Evolutionary conservation across 2,329 filamentous ascomycete genomes (phyloP).

Genomic region (Sclerotinia subarctica): DNA sequence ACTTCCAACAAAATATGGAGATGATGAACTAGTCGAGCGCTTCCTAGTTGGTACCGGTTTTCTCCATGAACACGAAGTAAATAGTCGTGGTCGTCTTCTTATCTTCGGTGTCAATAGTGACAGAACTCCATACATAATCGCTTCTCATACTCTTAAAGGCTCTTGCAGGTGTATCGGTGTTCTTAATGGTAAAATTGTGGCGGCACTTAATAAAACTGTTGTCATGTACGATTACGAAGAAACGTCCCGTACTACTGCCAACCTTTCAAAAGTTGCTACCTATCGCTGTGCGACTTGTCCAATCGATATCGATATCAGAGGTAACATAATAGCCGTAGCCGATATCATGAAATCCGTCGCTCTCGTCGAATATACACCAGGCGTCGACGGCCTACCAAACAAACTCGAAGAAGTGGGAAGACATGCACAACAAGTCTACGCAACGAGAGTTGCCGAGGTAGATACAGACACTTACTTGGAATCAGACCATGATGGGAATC

Average conservation of each 20-base stretch:
- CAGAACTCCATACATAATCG: constrained; percentile 68
- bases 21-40: constrained; percentile 61
- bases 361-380: constrained; percentile 67
- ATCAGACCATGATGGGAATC: constrained; percentile 82
- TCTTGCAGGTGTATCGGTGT: constrained; percentile 77
- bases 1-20: constrained; percentile 57
- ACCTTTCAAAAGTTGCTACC: constrained; percentile 67
- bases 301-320: constrained; percentile 72
- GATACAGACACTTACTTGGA: constrained; percentile 74
- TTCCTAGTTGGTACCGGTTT: constrained; percentile 92
- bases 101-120: constrained; percentile 79
- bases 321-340: constrained; percentile 74
- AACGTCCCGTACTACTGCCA: constrained; percentile 52
- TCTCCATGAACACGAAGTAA: constrained; percentile 49
- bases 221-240: constrained; percentile 56
- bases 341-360: constrained; percentile 93
- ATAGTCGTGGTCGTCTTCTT: constrained; percentile 72
- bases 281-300: constrained; percentile 83
- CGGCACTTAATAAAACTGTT: constrained; percentile 85
- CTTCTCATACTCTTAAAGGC: constrained; percentile 68
- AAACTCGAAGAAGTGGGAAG: constrained; percentile 71
- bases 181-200: constrained; percentile 74
- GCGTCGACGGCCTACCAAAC: constrained; percentile 54
- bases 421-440: constrained; percentile 79
- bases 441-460: constrained; percentile 71